Evolutionary conservation across 2,329 filamentous ascomycete species (phyloP).

Genomic region (Ceratocystis diversiconidia): DNA sequence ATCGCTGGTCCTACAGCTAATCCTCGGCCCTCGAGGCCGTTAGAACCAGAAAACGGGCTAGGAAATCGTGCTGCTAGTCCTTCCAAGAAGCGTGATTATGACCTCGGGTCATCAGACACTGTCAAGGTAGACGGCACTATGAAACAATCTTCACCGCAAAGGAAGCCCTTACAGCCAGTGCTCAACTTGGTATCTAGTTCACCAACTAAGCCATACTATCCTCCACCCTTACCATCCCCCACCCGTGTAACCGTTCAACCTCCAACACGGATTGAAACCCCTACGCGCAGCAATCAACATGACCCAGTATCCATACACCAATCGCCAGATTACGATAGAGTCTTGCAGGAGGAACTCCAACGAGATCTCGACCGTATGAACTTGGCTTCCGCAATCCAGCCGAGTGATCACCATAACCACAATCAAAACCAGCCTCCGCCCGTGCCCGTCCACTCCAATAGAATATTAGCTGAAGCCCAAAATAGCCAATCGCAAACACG

Average conservation of each 20-base stretch:
- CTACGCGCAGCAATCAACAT: constrained; percentile 9
- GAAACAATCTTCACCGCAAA: constrained; percentile 46
- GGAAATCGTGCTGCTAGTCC: constrained; percentile 36
- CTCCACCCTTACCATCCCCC: constrained; percentile 32
- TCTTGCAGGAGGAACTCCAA: constrained; percentile 48
- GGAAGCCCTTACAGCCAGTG: constrained; percentile 34
- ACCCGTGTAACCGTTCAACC: constrained; percentile 46
- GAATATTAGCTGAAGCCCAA: constrained; percentile 9
- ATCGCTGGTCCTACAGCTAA: constrained; percentile 77
- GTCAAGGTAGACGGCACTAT: constrained; percentile 40
- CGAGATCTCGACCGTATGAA: constrained; percentile 46
- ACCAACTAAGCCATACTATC: constrained; percentile 9
- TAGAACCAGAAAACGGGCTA: constrained; percentile 30
- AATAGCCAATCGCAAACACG: background rate
- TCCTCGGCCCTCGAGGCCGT: constrained; percentile 44
- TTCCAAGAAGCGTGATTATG: constrained; percentile 36
- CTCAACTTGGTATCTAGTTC: constrained; percentile 7
- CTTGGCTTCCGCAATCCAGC: constrained; percentile 29
- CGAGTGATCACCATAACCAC: constrained; percentile 14
- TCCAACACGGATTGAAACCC: constrained; percentile 15
- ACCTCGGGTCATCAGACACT: constrained; percentile 34
- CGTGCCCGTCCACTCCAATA: constrained; percentile 12
- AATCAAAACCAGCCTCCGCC: constrained; percentile 8
- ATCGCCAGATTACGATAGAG: constrained; percentile 46
- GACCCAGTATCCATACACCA: constrained; percentile 22